Conservation (phyloP, 768 basidiomycete species). For the Psilocybe sp. region DNA sequence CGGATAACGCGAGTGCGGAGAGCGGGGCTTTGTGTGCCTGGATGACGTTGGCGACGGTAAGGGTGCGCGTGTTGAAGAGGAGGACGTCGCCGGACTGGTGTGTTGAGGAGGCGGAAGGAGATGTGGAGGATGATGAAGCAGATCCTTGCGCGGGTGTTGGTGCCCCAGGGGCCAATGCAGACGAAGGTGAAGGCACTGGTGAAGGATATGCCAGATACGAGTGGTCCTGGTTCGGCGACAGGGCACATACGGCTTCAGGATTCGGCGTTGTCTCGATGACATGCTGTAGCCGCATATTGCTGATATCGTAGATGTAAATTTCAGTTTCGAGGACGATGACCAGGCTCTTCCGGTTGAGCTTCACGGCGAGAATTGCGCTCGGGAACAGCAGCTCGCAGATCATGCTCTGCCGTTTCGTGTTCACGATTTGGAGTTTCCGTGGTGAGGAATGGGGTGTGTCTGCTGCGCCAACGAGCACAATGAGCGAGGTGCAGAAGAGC, state of each 20-base stretch:
- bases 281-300: constrained; percentile 95
- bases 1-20: constrained; percentile 82
- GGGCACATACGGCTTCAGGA: constrained; percentile 92
- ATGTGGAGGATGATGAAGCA: constrained; percentile 29
- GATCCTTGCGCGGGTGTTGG: constrained; percentile 24
- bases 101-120: constrained; percentile 34
- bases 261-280: constrained; percentile 97
- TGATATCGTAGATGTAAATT: constrained; percentile 99
- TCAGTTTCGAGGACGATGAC: constrained; percentile 96
- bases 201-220: constrained; percentile 97
- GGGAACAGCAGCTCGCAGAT: constrained; percentile 99
- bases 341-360: constrained; percentile 94
- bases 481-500: constrained; percentile 98
- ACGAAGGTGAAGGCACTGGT: constrained; percentile 80
- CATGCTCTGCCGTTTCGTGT: constrained; percentile 96
- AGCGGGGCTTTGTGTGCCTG: constrained; percentile 96
- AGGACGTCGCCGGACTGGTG: constrained; percentile 81
- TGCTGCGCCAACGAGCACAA: constrained; percentile 94
- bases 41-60: constrained; percentile 92
- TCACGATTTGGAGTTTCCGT: constrained; percentile 94
- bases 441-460: constrained; percentile 90
- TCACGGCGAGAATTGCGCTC: constrained; percentile 94
- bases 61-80: constrained; percentile 88
- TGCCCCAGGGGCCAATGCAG: constrained; percentile 39
- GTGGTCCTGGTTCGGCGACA: constrained; percentile 90